Percentiles rank a stretch among this genome's conserved stretches.
Conservation (phyloP, 768 basidiomycete species). For the Suillus paluster region DNA sequence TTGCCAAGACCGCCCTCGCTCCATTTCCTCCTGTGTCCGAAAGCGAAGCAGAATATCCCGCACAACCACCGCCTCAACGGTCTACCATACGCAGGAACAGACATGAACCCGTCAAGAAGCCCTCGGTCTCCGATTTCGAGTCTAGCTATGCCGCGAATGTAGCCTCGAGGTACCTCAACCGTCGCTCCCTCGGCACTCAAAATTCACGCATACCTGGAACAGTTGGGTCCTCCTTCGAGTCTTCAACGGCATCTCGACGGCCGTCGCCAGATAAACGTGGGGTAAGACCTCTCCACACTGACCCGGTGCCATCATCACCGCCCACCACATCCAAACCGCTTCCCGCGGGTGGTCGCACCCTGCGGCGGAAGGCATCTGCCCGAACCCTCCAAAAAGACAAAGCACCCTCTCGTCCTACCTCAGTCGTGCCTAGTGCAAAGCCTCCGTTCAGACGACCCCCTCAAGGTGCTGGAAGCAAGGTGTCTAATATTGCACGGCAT, state of each 20-base stretch:
- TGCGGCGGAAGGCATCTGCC: slow-evolving; percentile 40
- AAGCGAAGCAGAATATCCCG: slow-evolving; percentile 73
- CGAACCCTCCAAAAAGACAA: slow-evolving; percentile 43
- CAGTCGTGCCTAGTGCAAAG: slow-evolving; percentile 42
- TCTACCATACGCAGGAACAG: slow-evolving; percentile 50
- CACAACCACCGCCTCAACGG: slow-evolving; percentile 34
- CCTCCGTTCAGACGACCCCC: slow-evolving; percentile 59
- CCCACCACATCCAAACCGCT: slow-evolving; percentile 25
- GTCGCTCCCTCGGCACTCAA: slow-evolving; percentile 44
- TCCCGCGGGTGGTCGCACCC: slow-evolving; percentile 37
- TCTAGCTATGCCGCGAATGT: slow-evolving; percentile 93
- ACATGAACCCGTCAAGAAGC: slow-evolving; percentile 51
- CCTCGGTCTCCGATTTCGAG: slow-evolving; percentile 85
- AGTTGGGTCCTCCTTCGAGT: slow-evolving; percentile 51
- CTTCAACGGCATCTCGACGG: slow-evolving; percentile 63
- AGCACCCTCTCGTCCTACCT: slow-evolving; percentile 45
- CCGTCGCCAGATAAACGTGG: slow-evolving; percentile 76
- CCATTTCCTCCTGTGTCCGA: slow-evolving; percentile 70
- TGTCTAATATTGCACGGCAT: slow-evolving; percentile 87
- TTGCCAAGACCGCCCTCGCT: slow-evolving; percentile 70
- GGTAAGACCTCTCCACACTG: slow-evolving; percentile 36
- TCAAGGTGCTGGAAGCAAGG: slow-evolving; percentile 62
- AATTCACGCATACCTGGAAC: slow-evolving; percentile 56
- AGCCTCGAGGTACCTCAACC: slow-evolving; percentile 70
- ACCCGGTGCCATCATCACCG: slow-evolving; percentile 34